Conservation (phyloP, 2,329 filamentous ascomycete species). For the Fusarium transvaalense region DNA sequence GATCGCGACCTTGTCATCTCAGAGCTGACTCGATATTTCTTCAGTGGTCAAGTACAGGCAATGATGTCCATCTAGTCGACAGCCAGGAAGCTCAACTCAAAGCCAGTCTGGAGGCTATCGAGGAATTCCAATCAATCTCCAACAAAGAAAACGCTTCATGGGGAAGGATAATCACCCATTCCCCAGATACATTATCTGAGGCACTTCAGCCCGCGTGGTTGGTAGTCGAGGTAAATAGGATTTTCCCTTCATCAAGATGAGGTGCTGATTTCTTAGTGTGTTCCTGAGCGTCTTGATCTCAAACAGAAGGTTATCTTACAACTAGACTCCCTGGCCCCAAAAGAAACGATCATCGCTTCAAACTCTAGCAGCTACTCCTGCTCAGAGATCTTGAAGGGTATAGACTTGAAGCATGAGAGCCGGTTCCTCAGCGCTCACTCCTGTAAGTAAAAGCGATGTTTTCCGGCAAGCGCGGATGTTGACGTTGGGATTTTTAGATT, state of each 20-base stretch:
- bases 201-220: conserved; percentile 47
- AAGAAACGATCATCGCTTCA: conserved; percentile 57
- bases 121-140: conserved; percentile 37
- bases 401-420: conserved; percentile 51
- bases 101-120: conserved; percentile 46
- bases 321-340: conserved; percentile 54
- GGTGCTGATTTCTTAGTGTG: conserved; percentile 51
- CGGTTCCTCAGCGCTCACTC: conserved; percentile 60
- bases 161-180: conserved; percentile 44
- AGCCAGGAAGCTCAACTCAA: conserved; percentile 45
- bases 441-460: conserved; percentile 48
- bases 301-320: conserved; percentile 56
- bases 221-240: conserved; percentile 45
- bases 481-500: conserved; percentile 37
- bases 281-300: conserved; percentile 58
- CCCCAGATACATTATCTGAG: conserved; percentile 23
- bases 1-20: too few relatives aligned
- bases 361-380: conserved; percentile 63
- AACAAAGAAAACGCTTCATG: conserved; percentile 7
- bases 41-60: conserved; percentile 51
- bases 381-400: conserved; percentile 56
- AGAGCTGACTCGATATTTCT: not conserved
- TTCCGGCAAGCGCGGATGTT: not conserved
- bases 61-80: conserved; percentile 49
- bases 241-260: fast-evolving